These are phyloP conservation scores for Osmanthus fragrans DNA, from an alignment of 257 asterid species.

Conservation along the genomic window DNA sequence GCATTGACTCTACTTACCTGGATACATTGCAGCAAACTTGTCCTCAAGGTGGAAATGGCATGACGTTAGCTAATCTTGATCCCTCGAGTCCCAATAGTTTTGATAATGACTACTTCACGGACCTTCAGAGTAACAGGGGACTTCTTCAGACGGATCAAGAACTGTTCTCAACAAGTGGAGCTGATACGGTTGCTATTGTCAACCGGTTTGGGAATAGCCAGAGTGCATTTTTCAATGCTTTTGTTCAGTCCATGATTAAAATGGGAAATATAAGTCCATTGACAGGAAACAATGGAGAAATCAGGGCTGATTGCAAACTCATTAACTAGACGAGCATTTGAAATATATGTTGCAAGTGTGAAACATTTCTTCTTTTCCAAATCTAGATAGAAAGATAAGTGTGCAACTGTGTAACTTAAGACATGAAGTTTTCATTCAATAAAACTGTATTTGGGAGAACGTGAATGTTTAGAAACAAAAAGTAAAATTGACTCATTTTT, in stretches of 20 bases:
- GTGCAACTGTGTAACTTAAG: not conserved
- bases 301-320: conserved; percentile 31
- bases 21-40: conserved; percentile 18
- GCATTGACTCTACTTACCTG: conserved; percentile 12
- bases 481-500: not conserved
- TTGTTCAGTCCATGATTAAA: conserved; percentile 28
- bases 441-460: not conserved
- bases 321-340: conserved; percentile 11
- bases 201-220: conserved; percentile 10
- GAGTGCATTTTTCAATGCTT: conserved; percentile 17
- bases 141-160: conserved; percentile 32
- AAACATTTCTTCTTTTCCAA: not conserved
- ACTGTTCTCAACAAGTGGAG: conserved; percentile 24
- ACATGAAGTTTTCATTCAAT: not conserved
- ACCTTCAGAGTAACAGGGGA: conserved; percentile 25
- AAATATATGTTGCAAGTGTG: not conserved
- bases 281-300: conserved; percentile 27
- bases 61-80: conserved; percentile 25
- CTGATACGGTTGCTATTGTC: conserved; percentile 23
- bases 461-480: not conserved
- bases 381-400: not conserved
- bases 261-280: conserved; percentile 30
- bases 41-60: conserved; percentile 22
- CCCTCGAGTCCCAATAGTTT: conserved; percentile 17
- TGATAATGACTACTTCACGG: conserved; percentile 24